These are phyloP conservation scores for Prunus mongolica DNA, from an alignment of 306 rosid genomes.

Conservation along the genomic window DNA sequence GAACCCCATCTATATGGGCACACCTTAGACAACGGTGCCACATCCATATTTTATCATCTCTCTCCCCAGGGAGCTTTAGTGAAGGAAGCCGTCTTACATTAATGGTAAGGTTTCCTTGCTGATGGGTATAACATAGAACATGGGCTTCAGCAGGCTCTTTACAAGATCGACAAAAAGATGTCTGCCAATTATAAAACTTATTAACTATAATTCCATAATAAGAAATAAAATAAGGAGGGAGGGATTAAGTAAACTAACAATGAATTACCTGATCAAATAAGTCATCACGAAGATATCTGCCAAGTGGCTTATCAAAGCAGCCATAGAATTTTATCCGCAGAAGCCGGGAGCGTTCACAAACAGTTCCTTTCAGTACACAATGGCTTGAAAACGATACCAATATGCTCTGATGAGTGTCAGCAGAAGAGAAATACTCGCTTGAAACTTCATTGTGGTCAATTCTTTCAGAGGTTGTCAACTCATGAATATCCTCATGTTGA, in stretches of 20 bases:
- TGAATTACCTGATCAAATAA: conserved; percentile 66
- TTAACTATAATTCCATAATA: conserved; percentile 9
- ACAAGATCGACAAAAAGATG: conserved; percentile 67
- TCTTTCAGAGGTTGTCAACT: conserved; percentile 36
- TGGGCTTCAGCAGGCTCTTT: conserved; percentile 79
- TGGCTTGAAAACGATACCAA: conserved; percentile 91
- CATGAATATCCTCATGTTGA: conserved; percentile 43
- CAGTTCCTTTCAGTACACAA: conserved; percentile 73
- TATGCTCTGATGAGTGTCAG: conserved; percentile 90
- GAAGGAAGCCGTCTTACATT: conserved; percentile 77
- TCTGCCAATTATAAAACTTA: conserved; percentile 35
- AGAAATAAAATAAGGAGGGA: neutral
- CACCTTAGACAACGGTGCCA: conserved; percentile 98
- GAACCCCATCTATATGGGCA: conserved; percentile 79
- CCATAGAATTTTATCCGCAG: conserved; percentile 94
- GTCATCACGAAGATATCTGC: conserved; percentile 86
- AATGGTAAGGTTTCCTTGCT: conserved; percentile 93
- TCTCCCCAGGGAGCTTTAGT: conserved; percentile 81
- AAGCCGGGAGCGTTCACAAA: conserved; percentile 84
- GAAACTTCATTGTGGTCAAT: conserved; percentile 59
- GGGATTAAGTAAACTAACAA: neutral
- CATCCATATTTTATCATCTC: conserved; percentile 97
- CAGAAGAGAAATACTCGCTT: conserved; percentile 74
- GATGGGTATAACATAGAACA: conserved; percentile 78
- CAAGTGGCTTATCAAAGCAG: conserved; percentile 92